A percentile compares a stretch with the other conserved stretches of the same genome.
Evolutionary conservation across 2,329 filamentous ascomycete species (phyloP).

Genomic region (Phyllachora maydis): DNA sequence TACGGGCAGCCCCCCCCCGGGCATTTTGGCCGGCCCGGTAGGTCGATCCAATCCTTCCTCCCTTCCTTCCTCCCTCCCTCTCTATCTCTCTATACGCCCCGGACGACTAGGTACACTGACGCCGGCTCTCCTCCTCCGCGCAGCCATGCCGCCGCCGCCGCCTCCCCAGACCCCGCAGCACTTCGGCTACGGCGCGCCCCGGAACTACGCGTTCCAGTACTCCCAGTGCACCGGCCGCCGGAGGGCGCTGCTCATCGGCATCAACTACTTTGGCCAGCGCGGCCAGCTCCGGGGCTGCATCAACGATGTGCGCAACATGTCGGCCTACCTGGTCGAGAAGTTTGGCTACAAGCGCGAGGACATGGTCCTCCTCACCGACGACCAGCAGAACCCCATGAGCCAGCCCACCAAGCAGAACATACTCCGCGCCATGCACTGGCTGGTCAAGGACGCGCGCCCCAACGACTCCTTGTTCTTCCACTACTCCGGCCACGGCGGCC

Average conservation of each 20-base stretch:
- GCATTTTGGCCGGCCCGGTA: constrained; percentile 30
- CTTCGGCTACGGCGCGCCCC: constrained; percentile 65
- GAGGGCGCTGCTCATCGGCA: constrained; percentile 81
- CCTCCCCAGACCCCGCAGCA: constrained; percentile 47
- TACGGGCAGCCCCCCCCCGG: constrained; percentile 17
- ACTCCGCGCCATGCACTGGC: constrained; percentile 89
- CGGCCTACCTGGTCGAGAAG: constrained; percentile 66
- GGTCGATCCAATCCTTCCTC: too few species aligned
- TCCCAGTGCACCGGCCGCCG: constrained; percentile 74
- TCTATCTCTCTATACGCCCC: background rate
- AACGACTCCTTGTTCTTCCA: constrained; percentile 97
- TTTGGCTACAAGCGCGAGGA: constrained; percentile 90
- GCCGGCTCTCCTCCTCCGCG: background rate
- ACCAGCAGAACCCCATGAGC: constrained; percentile 94
- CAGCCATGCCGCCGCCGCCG: constrained; percentile 44
- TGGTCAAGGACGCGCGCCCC: constrained; percentile 78
- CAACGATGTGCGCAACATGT: constrained; percentile 97
- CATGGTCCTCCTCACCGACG: constrained; percentile 92
- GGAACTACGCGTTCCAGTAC: constrained; percentile 71
- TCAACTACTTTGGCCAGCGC: constrained; percentile 90
- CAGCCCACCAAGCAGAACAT: constrained; percentile 95
- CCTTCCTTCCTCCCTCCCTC: too few species aligned
- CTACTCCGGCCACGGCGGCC: constrained; percentile 76
- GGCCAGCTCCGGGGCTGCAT: constrained; percentile 86
- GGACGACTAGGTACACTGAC: background rate